Percentiles rank a stretch among this genome's conserved stretches.
Conservation (phyloP, 176 grass and related monocot species). For the Pontederia crassipes region DNA sequence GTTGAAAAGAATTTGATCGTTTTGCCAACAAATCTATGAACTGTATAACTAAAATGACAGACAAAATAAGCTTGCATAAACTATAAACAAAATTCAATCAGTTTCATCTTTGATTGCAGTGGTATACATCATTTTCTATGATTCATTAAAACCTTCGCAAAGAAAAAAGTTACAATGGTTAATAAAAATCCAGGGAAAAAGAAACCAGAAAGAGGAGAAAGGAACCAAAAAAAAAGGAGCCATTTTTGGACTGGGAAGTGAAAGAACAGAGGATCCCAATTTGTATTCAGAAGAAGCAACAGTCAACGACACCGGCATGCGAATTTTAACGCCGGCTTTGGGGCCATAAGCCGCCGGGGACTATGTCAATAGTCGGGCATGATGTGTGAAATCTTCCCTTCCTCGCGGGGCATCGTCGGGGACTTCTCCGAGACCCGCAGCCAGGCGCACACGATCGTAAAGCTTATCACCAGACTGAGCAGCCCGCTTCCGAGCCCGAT, state of each 20-base stretch:
- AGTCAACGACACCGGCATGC: background rate
- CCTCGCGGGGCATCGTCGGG: background rate
- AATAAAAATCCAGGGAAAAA: background rate
- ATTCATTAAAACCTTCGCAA: too few species aligned
- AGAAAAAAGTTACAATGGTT: too few species aligned
- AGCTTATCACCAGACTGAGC: conserved; percentile 4
- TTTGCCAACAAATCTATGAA: too few species aligned
- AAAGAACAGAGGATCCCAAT: background rate
- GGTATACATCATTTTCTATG: too few species aligned
- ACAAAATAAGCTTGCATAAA: too few species aligned
- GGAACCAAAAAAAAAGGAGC: background rate
- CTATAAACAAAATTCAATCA: too few species aligned
- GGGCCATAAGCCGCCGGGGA: background rate
- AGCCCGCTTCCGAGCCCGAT: conserved; percentile 4
- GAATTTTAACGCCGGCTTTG: background rate
- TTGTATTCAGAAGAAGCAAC: background rate
- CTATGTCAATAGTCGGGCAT: conserved; percentile 1
- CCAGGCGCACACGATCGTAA: background rate
- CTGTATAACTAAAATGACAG: too few species aligned
- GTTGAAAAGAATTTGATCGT: too few species aligned
- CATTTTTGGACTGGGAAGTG: background rate
- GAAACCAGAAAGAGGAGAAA: background rate
- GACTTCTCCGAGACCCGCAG: conserved; percentile 4
- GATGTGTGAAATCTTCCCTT: background rate
- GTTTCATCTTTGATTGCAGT: too few species aligned